Conservation (phyloP, 345 rosid species). For the Salix exigua region DNA sequence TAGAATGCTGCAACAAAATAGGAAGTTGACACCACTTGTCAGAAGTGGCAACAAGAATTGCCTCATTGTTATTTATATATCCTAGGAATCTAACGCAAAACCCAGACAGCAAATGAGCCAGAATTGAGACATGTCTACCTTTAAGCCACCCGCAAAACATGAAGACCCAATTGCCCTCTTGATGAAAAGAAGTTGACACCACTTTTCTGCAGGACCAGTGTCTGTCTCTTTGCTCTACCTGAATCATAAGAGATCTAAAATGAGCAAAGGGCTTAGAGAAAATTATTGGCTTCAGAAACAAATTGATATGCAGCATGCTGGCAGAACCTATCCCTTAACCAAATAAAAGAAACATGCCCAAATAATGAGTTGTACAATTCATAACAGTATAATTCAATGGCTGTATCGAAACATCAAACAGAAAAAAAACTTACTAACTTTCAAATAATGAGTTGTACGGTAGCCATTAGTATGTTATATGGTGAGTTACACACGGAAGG, state of each 20-base stretch:
- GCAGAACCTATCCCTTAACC: not conserved
- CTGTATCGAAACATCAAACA: not conserved
- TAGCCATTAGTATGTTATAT: not conserved
- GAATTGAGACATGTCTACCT: not conserved
- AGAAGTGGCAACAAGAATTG: not conserved
- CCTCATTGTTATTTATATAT: not conserved
- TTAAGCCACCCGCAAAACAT: not conserved
- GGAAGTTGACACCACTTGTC: not conserved
- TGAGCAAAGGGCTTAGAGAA: not conserved
- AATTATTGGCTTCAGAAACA: not conserved
- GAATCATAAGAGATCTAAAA: not conserved
- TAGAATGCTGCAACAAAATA: not conserved
- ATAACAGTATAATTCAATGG: not conserved
- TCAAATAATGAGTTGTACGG: not conserved
- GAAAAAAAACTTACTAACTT: not conserved
- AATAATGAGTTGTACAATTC: no score
- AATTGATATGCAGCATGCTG: not conserved
- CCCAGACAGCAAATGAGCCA: not conserved
- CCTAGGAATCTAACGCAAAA: not conserved
- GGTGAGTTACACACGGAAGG: not conserved
- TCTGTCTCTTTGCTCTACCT: not conserved
- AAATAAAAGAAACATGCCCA: not conserved
- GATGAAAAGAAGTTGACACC: conserved; percentile 4
- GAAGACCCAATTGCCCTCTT: not conserved
- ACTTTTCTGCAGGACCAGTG: not conserved